These are phyloP conservation scores for Tetrapisispora iriomotensis DNA, from an alignment of 805 yeast genomes.

Conservation along the genomic window DNA sequence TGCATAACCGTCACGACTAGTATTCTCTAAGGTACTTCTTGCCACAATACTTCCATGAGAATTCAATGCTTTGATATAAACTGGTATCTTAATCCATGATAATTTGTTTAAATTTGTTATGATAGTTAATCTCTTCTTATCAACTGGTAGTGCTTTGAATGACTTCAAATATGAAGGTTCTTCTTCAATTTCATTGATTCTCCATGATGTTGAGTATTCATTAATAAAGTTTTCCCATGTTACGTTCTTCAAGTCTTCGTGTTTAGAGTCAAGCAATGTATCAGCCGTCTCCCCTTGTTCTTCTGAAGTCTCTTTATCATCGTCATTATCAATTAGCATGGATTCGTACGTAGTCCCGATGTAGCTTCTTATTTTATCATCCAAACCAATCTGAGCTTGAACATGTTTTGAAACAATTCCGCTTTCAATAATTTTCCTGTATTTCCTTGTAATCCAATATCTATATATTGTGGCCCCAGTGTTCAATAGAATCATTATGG, in stretches of 20 bases:
- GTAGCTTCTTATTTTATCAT: conserved; percentile 18
- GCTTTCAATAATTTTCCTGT: conserved; percentile 16
- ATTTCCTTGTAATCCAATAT: conserved; percentile 18
- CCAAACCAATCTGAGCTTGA: conserved; percentile 16
- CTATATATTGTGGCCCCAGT: conserved; percentile 25
- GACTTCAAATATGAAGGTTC: conserved; percentile 7
- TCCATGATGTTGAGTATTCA: conserved; percentile 15
- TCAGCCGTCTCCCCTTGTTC: conserved; percentile 2
- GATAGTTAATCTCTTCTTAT: conserved; percentile 33
- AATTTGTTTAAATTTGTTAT: conserved; percentile 48
- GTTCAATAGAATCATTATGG: conserved; percentile 21
- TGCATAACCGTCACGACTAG: conserved; percentile 19
- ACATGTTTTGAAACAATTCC: conserved; percentile 16
- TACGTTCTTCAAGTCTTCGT: neutral
- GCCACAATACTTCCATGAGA: conserved; percentile 85
- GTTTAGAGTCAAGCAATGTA: too few species aligned
- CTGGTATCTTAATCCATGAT: conserved; percentile 71
- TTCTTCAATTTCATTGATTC: conserved; percentile 1
- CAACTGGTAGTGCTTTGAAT: conserved; percentile 27
- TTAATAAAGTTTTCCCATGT: conserved; percentile 21
- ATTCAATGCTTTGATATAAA: conserved; percentile 59
- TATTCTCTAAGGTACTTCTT: conserved; percentile 46
- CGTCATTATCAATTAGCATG: conserved; percentile 13
- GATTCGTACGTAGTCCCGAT: conserved; percentile 19
- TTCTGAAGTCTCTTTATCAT: conserved; percentile 5